Percentiles rank a stretch among this genome's conserved stretches.
These are phyloP conservation scores for Wilhelminamyces savonicus DNA, from an alignment of 805 yeast genomes.

Conservation along the genomic window DNA sequence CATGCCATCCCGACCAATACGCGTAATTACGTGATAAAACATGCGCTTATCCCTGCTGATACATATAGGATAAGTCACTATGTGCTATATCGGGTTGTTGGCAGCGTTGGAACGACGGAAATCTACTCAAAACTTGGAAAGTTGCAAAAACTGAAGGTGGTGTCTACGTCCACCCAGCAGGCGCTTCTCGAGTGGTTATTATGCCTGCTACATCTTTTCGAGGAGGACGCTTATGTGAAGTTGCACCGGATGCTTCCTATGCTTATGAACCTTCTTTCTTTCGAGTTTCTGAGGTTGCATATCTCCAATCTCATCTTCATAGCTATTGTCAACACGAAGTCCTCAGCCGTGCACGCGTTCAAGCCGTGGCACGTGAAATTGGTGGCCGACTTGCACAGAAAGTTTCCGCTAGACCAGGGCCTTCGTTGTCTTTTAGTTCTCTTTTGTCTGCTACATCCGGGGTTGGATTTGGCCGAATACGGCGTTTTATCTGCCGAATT, in stretches of 20 bases:
- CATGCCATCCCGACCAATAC: too few relatives aligned
- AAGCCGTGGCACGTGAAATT: constrained; percentile 25
- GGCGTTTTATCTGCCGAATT: constrained; percentile 18
- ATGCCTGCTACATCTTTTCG: constrained; percentile 7
- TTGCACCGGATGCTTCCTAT: constrained; percentile 7
- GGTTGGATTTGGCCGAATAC: constrained; percentile 8
- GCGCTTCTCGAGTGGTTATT: constrained; percentile 10
- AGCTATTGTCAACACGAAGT: too few relatives aligned
- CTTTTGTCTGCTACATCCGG: constrained; percentile 15
- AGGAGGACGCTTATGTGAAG: constrained; percentile 1
- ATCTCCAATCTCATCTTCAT: constrained; percentile 5
- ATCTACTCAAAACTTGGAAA: too few relatives aligned
- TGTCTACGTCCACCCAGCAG: constrained; percentile 7
- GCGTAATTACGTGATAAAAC: too few relatives aligned
- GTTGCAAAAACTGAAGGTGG: too few relatives aligned
- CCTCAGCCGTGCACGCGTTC: not conserved
- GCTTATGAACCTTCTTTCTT: constrained; percentile 8
- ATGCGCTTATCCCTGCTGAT: too few relatives aligned
- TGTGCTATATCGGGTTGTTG: too few relatives aligned
- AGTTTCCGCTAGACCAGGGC: constrained; percentile 26
- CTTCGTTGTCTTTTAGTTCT: constrained; percentile 16
- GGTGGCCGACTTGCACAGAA: constrained; percentile 18
- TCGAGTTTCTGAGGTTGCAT: constrained; percentile 9
- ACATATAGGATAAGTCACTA: too few relatives aligned
- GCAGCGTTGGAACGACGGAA: too few relatives aligned